phyloP scores from a whole-genome alignment of 2,329 filamentous ascomycete species.

The Talaromyces sp. region DNA sequence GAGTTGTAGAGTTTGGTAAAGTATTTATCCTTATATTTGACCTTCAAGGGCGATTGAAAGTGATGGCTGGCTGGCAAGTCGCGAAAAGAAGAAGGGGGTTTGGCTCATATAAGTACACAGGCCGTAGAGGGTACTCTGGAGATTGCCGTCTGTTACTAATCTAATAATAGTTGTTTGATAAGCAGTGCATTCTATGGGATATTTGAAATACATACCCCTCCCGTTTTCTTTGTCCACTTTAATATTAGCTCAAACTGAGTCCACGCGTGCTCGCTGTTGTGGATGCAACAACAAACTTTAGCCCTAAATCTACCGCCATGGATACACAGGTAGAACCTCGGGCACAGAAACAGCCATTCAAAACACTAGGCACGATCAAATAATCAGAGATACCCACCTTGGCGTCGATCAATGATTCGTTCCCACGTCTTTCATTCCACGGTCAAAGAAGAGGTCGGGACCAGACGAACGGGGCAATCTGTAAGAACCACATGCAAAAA shows the following conservation, averaged over 20 bases:
- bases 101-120: not conserved
- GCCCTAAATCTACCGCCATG: not conserved
- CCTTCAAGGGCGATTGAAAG: not conserved
- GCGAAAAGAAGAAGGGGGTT: not conserved
- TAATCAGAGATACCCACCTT: no score
- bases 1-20: not conserved
- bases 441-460: not conserved
- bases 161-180: not conserved
- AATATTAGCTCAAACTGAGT: not conserved
- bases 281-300: not conserved
- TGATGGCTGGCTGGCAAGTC: not conserved
- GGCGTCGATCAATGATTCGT: not conserved
- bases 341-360: not conserved
- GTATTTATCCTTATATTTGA: no score
- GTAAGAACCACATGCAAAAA: not conserved
- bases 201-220: not conserved
- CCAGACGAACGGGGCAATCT: not conserved
- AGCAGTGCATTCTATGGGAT: not conserved
- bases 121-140: no score
- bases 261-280: not conserved
- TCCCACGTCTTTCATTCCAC: not conserved
- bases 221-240: not conserved
- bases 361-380: not conserved
- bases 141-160: not conserved
- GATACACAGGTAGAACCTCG: not conserved